Base-by-base conservation (phyloP, 2,329 filamentous ascomycete genomes). In the Xylariaceae sp. region DNA sequence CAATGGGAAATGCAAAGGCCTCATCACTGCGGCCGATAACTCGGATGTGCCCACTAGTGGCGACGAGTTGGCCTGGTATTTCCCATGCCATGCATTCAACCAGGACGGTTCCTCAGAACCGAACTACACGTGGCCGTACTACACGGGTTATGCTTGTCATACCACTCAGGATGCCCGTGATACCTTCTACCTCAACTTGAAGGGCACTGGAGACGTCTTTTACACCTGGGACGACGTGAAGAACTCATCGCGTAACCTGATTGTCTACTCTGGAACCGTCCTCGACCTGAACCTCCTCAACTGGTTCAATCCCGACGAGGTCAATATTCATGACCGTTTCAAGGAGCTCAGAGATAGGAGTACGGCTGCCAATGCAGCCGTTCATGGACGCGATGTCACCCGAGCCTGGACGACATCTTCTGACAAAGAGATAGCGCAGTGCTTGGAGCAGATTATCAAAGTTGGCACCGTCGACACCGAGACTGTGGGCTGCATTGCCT, bases 391-490 rank as follows among this genome's bases (percentile, higher is more conserved):
- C 32, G 93, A 98, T 62, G 80, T 95, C 38, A 98, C 93, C 2
- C 87, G 90, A 45, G 78, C 87, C 42, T 91, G 95, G 64, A 88
- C 95, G 58, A 82, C 81, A 1, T 74, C 79, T 7, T 67, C 74
- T 2, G 89, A 96, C 57, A 96, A 91, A 72, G 75, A 81, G 51
- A 74, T 91, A 37, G 90, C 87, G 11, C 80, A 89, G 61, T 98
- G 93, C 64, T 81, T 98, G 49, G 81, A 89, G 48, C 83, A 98
- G 57, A 95, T 94, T 50, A 89, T 95, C 76, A 95, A 91, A 64
- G 93, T 98, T 38, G 93, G 93, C 44, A 90, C 86, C 11, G 85
- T 98, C 45, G 94, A 98, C 58, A 97, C 93, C 0, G 90, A 95
- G 55, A 95, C 88, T 6, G 87, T 98, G 37, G 93, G 93, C 13